Base-by-base conservation (phyloP, 2,329 filamentous ascomycete species). In the Diaporthe sp. region DNA sequence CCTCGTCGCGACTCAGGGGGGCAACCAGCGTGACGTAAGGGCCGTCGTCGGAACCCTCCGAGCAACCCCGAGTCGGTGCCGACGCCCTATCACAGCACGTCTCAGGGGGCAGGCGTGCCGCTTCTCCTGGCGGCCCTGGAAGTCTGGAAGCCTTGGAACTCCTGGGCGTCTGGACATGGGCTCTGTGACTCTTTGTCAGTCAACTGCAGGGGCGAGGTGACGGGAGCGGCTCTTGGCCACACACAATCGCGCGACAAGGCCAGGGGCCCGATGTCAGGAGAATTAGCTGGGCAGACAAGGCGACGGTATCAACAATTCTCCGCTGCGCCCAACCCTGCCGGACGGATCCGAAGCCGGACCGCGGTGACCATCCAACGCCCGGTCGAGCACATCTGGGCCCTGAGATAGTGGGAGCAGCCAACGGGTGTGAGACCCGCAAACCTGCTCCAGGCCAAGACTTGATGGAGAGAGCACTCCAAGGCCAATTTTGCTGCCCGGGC, bases 261-360 rank as follows among this genome's bases (percentile, higher is more conserved):
- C 45, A 52, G 61, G 45, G 61, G 45, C 45, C 30, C 61, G 33
- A 38, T n/a, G 22, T 52, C 61, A 67, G 61, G 61, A 67, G 61
- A 25, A 52, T 38, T 40, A 25, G 30, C 45, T 52, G 19, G 19
- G 30, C 61, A 67, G 47, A 67, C 30, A 67, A 67, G 45, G 45
- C 64, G 64, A 52, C 30, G 42, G 64, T 52, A 35, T 67, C 30
- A 28, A 52, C n/a, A 67, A 52, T 67, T 67, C 64, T 67, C 64
- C 64, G 64, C 64, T 28, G 30, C 17, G n/a, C 64, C 45, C 45
- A 52, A 67, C 64, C 64, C 30, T 67, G 64, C 64, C 64, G 64
- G 45, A 52, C 64, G 64, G 64, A 67, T 67, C 64, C 64, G 64
- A 67, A 67, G 64, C 64, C 64, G 64, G 64, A 52, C 64, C 33